Base-by-base conservation (phyloP, 768 basidiomycete genomes). In the Termitomyces sp. region DNA sequence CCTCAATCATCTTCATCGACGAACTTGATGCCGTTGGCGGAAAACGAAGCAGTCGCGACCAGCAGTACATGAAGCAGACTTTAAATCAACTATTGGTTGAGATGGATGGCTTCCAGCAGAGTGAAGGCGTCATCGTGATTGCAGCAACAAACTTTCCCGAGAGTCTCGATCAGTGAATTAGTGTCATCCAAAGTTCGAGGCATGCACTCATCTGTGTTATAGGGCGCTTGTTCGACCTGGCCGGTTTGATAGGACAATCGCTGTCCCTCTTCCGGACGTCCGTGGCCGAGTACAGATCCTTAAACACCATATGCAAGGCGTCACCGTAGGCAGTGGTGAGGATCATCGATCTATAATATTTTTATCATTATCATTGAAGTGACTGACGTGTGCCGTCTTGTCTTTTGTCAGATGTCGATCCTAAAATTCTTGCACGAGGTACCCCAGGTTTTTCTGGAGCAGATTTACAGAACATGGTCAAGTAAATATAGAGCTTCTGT, bases 111-210 rank as follows among this genome's bases (percentile, higher is more conserved):
- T 99, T 99, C 77, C 78, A 88, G 68, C 92, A 94, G 69, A 84
- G 80, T 30, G 94, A 98, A 71, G 96, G 94, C 28, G 85, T 99
- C 63, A 94, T 98, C 58, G 90, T 98, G 60, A 92, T 98, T 58
- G 95, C 91, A 33, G 92, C 89, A n/a, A 99, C 97, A 53, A 99
- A 99, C 72, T 97, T 98, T 72, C 96, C 96, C 1, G 86, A 98
- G 67, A 88, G 88, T 54, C 77, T 99, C 60, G 97, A 99, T 70
- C 86, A 84, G 91, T 92, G 61, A 69, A 87, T 78, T 20, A 30
- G 20, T 43, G 43, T 58, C 10, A 7, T 61, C 35, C 28, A 32
- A 57, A 12, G 32, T 43, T 53, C 13, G 59, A 22, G 61, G 43
- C 42, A 52, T 38, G 9, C 52, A 18, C 52, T 58, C 56, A 62